Evolutionary conservation across 352 stramenopile species (phyloP).

Genomic region (Pythium dissotocum): DNA sequence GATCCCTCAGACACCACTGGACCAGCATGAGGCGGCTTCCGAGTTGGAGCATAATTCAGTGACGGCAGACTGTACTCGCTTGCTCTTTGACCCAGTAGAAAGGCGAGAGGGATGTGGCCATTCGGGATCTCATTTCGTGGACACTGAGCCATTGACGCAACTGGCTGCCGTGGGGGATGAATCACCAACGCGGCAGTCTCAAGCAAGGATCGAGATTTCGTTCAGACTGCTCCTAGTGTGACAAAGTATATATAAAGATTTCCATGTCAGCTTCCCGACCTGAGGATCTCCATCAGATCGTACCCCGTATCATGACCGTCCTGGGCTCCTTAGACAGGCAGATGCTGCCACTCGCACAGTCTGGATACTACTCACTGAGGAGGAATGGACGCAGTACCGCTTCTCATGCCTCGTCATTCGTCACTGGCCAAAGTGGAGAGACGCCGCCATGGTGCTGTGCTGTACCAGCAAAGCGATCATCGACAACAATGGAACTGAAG

Average conservation of each 20-base stretch:
- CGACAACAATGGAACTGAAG: conserved; percentile 7
- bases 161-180: neutral
- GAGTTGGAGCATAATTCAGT: neutral
- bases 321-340: conserved; percentile 2
- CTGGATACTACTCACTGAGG: no score
- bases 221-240: neutral
- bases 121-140: conserved; percentile 30
- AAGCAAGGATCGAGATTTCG: neutral
- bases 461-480: conserved; percentile 14
- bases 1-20: neutral
- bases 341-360: neutral
- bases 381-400: neutral
- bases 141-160: neutral
- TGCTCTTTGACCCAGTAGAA: conserved; percentile 54
- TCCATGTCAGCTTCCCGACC: neutral
- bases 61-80: conserved; percentile 38
- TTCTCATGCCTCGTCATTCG: neutral
- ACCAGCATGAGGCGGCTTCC: neutral
- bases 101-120: conserved; percentile 65
- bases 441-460: conserved; percentile 21
- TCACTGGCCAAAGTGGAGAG: neutral
- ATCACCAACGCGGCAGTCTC: neutral
- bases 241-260: neutral
- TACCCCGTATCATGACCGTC: neutral
- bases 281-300: neutral